Base-by-base conservation (phyloP, 495 filamentous ascomycete genomes). In the Podospora pseudopauciseta region DNA sequence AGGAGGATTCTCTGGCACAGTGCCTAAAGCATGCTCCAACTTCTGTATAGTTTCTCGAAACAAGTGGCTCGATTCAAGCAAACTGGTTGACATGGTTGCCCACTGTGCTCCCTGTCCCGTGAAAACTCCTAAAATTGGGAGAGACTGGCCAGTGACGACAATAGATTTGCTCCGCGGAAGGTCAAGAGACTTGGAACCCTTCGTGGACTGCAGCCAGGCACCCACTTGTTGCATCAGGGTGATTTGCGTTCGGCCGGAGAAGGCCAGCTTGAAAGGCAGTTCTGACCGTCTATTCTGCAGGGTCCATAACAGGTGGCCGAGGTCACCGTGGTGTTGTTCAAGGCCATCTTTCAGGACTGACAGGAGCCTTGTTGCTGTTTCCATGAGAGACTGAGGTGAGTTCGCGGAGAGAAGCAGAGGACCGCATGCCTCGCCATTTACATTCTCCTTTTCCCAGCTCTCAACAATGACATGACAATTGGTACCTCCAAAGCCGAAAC, bases 31-130 rank as follows among this genome's bases (percentile, higher is more conserved):
- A 20, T 49, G 18, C 18, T 63, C 61, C 7, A 63, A n/a, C 5
- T 49, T 32, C 5, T 63, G 11, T 0, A 63, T 39, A 20, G 18
- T 34, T 7, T 39, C n/a, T 7, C 11, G n/a, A 11, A 49, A 19
- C 28, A 49, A 11, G 61, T 49, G 18, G 32, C n/a, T 49, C 5
- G 28, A 18, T 6, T 1, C 4, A 1, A 73, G 11, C 2, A 83
- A 72, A 57, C 77, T 76, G 0, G 73, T 68, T 0, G 81, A 81
- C 83, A 84, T 85, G 0, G 71, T 70, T n/a, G 73, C n/a, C 79
- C 79, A 84, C 44, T 83, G 78, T 39, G 71, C 71, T 19, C 71
- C 71, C 19, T 73, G 69, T 53, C 71, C 71, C 0, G 66, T 71
- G 58, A 74, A 74, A 0, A 74, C 65, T 32, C 79, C 79, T 5